phyloP scores from a whole-genome alignment of 768 basidiomycete genomes.

The Suillus hirtellus region DNA sequence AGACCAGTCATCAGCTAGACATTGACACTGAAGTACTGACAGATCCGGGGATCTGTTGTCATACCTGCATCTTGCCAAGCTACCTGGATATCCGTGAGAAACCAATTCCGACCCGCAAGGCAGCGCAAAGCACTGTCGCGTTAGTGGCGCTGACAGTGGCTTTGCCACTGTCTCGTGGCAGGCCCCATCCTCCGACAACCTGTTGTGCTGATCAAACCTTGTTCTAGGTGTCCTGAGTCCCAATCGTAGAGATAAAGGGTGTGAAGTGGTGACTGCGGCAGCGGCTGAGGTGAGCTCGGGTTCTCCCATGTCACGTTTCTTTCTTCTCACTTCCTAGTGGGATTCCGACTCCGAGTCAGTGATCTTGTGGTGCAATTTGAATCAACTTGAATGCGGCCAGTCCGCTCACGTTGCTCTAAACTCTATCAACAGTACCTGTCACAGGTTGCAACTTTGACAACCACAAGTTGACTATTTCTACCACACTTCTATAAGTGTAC shows the following conservation, averaged over 20 bases:
- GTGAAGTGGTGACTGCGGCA: neutral
- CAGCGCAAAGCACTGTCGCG: neutral
- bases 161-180: neutral
- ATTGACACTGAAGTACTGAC: neutral
- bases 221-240: neutral
- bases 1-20: neutral
- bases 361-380: neutral
- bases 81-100: neutral
- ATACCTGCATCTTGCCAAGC: neutral
- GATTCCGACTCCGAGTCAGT: no score
- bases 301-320: constrained; percentile 1
- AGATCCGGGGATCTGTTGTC: neutral
- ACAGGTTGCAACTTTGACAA: neutral
- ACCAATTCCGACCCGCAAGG: neutral
- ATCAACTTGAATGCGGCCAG: neutral
- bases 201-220: neutral
- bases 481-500: neutral
- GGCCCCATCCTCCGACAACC: neutral
- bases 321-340: neutral
- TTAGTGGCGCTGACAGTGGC: neutral
- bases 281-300: neutral
- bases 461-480: neutral
- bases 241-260: neutral
- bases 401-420: neutral
- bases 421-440: neutral